phyloP scores from a whole-genome alignment of 2,329 filamentous ascomycete species.

The Incumbomyces delicatus region DNA sequence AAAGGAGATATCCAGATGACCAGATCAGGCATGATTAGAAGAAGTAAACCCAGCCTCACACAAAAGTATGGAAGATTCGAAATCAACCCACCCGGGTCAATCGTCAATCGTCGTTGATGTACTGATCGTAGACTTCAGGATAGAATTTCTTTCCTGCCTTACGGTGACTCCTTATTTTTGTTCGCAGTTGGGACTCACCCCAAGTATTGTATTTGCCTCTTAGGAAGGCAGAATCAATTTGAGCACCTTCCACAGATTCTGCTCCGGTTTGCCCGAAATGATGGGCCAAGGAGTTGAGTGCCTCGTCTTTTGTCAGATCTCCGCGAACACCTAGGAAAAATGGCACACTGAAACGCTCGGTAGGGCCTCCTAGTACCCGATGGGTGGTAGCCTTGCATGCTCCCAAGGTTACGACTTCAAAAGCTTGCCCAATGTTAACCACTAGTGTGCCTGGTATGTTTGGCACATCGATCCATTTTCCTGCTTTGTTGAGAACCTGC shows the following conservation, averaged over 20 bases:
- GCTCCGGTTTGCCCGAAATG: constrained; percentile 27
- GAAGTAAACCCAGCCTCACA: too few species aligned
- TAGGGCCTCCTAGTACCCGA: constrained; percentile 30
- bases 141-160: constrained; percentile 42
- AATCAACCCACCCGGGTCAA: neutral
- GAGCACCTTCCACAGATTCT: constrained; percentile 29
- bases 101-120: constrained; percentile 32
- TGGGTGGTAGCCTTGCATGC: constrained; percentile 36
- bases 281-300: constrained; percentile 26
- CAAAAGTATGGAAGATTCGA: too few species aligned
- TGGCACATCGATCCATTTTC: constrained; percentile 36
- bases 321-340: constrained; percentile 44
- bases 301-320: constrained; percentile 35
- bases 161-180: constrained; percentile 44
- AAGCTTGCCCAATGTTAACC: constrained; percentile 39
- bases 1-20: too few species aligned
- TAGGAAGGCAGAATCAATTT: constrained; percentile 43
- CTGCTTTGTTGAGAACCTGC: constrained; percentile 37
- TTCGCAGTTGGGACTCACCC: constrained; percentile 46
- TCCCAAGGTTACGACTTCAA: constrained; percentile 35
- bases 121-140: constrained; percentile 38
- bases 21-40: too few species aligned
- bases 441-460: constrained; percentile 36
- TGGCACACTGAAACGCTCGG: constrained; percentile 33
- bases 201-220: constrained; percentile 44